Evolutionary conservation across 1,139 yeast genomes (phyloP).

Genomic region (Magnusiomyces fungicola): DNA sequence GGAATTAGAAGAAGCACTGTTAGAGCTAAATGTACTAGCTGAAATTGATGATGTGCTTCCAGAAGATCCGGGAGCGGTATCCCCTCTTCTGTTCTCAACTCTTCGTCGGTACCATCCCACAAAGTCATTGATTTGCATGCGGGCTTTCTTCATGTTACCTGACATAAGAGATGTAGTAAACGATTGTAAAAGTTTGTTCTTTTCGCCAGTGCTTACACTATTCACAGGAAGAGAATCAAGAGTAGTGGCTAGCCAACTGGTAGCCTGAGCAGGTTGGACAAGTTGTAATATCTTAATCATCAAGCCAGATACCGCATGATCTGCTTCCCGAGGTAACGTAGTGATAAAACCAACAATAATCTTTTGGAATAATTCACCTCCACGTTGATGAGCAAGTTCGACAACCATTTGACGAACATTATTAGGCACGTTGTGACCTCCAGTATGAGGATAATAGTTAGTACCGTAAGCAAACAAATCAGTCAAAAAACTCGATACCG

Average conservation of each 20-base stretch:
- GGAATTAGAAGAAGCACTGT: too few relatives aligned
- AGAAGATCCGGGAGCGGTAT: not conserved
- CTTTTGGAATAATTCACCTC: slow-evolving; percentile 48
- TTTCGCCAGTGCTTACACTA: slow-evolving; percentile 60
- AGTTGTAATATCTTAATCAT: slow-evolving; percentile 59
- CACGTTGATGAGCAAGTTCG: slow-evolving; percentile 42
- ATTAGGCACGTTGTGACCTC: slow-evolving; percentile 47
- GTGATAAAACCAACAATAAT: slow-evolving; percentile 62
- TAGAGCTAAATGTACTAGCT: too few relatives aligned
- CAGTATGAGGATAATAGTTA: slow-evolving; percentile 70
- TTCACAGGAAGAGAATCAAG: slow-evolving; percentile 48
- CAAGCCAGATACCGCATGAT: slow-evolving; percentile 69
- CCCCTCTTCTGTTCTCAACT: not conserved
- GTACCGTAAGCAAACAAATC: slow-evolving; percentile 83
- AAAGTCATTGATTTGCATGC: slow-evolving; percentile 66
- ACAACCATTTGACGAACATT: slow-evolving; percentile 47
- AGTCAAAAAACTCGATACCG: slow-evolving; percentile 67
- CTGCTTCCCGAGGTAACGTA: slow-evolving; percentile 63
- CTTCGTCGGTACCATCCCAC: slow-evolving; percentile 78
- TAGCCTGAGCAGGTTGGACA: slow-evolving; percentile 37
- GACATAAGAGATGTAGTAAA: slow-evolving; percentile 55
- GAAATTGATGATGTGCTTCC: too few relatives aligned
- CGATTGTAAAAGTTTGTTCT: slow-evolving; percentile 49
- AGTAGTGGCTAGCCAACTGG: slow-evolving; percentile 56
- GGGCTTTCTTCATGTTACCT: slow-evolving; percentile 66